Base-by-base conservation (phyloP, 345 rosid genomes). In the Boechera divaricarpa region DNA sequence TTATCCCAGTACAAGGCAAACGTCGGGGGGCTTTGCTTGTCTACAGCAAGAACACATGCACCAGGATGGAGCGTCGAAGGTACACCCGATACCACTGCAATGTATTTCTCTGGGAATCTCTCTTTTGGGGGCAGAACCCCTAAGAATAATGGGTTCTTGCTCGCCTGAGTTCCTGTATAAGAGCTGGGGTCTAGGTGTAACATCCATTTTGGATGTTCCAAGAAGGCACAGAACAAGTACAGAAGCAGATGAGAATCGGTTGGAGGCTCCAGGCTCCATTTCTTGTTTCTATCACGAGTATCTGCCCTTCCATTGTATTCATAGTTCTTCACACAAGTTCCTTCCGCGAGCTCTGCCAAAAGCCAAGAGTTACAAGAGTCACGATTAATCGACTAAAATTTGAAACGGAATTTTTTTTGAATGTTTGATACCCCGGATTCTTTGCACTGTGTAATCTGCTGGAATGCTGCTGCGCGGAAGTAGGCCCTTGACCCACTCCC, bases 191-290 rank as follows among this genome's bases (percentile, higher is more conserved):
- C 99, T 54, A 94, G 86, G 79, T 90, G 99, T 12, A 91, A 82
- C 97, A 89, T 95, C 99, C 99, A 95, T 81, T 91, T 92, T 6
- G 98, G 99, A 65, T 92, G 94, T 85, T 95, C 99, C 62, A 92
- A 80, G 78, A 86, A 95, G 32, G 97, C 99, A 80, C 98, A 92
- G 80, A 95, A 94, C 59, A 94, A 79, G 79, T 95, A 95, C 56
- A 89, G 77, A 60, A 92, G 97, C 79, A 95, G 80, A 81, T 90
- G 96, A 26, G 99, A 89, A 84, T 95, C 99, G 0, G 92, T 89
- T 51, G 96, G 98, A 69, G 88, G 92, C 72, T 91, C 97, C 57
- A 85, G 81, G 78, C 85, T 86, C 93, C 93, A 86, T 74, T 89
- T 88, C 86, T 87, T 88, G 79, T 87, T 91, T 77, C 79, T 86